These are phyloP conservation scores for Chrysanthemum makinoi DNA, from an alignment of 129 eudicot species.

Conservation along the genomic window DNA sequence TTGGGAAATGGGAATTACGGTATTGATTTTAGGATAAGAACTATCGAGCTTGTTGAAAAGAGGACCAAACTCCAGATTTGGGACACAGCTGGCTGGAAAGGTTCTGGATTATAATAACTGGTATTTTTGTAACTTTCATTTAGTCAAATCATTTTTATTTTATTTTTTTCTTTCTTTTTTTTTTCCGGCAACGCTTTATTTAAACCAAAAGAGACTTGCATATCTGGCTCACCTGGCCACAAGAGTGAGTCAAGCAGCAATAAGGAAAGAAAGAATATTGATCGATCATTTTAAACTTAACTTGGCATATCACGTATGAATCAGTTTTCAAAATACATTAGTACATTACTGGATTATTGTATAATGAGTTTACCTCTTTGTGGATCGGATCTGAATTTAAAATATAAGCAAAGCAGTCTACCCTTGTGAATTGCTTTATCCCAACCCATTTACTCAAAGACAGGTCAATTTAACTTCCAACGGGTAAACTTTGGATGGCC, in stretches of 20 bases:
- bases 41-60: slow-evolving; percentile 62
- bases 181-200: too few species aligned
- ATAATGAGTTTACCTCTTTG: slow-evolving; percentile 2
- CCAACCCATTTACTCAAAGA: too few species aligned
- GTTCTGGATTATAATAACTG: slow-evolving; percentile 55
- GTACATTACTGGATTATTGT: neutral
- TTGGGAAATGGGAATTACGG: slow-evolving; percentile 30
- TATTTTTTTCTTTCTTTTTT: too few species aligned
- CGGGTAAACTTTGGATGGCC: too few species aligned
- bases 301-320: slow-evolving; percentile 10
- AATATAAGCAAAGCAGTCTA: neutral
- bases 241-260: too few species aligned
- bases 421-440: neutral
- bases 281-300: neutral
- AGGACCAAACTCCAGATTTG: slow-evolving; percentile 64
- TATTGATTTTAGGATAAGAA: slow-evolving; percentile 51
- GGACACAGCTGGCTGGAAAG: slow-evolving; percentile 72
- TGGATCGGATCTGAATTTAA: neutral
- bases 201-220: too few species aligned
- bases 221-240: too few species aligned
- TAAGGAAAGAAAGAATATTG: neutral
- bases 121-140: slow-evolving; percentile 32
- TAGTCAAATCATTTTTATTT: neutral
- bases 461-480: too few species aligned
- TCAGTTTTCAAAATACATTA: neutral